Conservation (phyloP, 2,329 filamentous ascomycete genomes). For the Ascochyta pisi region DNA sequence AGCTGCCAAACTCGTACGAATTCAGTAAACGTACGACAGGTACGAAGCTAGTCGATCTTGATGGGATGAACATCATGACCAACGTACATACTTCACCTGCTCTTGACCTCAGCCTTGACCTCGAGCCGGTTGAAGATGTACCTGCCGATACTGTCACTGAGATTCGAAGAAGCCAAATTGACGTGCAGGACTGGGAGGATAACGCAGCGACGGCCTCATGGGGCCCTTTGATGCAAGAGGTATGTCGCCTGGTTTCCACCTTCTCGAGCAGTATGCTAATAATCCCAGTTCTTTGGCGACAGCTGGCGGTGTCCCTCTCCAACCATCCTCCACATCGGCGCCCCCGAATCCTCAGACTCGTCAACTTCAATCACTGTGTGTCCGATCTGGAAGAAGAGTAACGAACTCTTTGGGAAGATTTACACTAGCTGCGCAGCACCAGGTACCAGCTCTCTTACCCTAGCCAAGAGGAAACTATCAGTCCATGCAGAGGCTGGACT, state of each 20-base stretch:
- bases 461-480: constrained; percentile 8
- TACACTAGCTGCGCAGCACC: constrained; percentile 24
- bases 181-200: constrained; percentile 23
- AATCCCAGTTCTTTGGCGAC: constrained; percentile 38
- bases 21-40: constrained; percentile 16
- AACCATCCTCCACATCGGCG: constrained; percentile 39
- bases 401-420: constrained; percentile 41
- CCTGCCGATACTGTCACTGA: constrained; percentile 15
- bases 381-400: constrained; percentile 39
- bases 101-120: constrained; percentile 19
- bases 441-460: constrained; percentile 18
- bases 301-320: constrained; percentile 40
- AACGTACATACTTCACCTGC: constrained; percentile 11
- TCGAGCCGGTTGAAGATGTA: constrained; percentile 25
- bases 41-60: constrained; percentile 33
- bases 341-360: constrained; percentile 15
- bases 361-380: constrained; percentile 21
- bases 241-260: not conserved
- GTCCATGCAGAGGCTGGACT: constrained; percentile 35
- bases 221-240: constrained; percentile 40
- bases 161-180: constrained; percentile 20
- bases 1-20: constrained; percentile 22
- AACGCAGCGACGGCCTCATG: constrained; percentile 35
- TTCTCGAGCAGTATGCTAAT: not conserved
- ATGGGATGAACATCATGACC: constrained; percentile 42